Conservation (phyloP, 805 yeast genomes). For the Kluyveromyces starmeri region DNA sequence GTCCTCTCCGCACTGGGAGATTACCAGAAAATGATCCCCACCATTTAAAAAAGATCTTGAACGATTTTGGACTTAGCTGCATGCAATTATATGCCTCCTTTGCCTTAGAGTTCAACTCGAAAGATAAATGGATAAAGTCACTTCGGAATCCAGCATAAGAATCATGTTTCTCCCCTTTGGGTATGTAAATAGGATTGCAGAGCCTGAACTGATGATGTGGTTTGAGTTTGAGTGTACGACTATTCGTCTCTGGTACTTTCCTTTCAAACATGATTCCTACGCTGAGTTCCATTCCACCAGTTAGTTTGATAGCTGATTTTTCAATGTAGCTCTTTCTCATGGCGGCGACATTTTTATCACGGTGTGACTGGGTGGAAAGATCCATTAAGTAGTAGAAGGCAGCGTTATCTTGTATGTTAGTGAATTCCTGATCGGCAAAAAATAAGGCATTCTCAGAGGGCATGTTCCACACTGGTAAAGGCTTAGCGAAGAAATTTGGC, state of each 20-base stretch:
- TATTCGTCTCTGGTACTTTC: slow-evolving; percentile 22
- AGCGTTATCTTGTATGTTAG: slow-evolving; percentile 36
- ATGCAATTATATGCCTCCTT: slow-evolving; percentile 52
- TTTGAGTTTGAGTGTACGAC: slow-evolving; percentile 37
- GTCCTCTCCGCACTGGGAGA: slow-evolving; percentile 71
- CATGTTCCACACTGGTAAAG: slow-evolving; percentile 51
- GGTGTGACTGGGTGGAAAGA: slow-evolving; percentile 14
- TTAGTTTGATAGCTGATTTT: slow-evolving; percentile 46
- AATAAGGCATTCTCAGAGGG: slow-evolving; percentile 36
- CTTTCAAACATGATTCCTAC: slow-evolving; percentile 55
- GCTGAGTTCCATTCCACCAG: slow-evolving; percentile 52
- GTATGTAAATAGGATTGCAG: slow-evolving; percentile 45
- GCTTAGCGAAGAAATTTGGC: slow-evolving; percentile 60
- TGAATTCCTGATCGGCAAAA: slow-evolving; percentile 35
- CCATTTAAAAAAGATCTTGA: slow-evolving; percentile 71
- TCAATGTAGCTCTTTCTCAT: slow-evolving; percentile 31
- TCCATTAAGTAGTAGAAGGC: slow-evolving; percentile 41
- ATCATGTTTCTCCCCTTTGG: slow-evolving; percentile 51
- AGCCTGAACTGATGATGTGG: slow-evolving; percentile 57
- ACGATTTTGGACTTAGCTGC: slow-evolving; percentile 64
- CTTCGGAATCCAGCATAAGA: slow-evolving; percentile 76
- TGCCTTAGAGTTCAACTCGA: slow-evolving; percentile 40
- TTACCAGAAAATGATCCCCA: slow-evolving; percentile 79
- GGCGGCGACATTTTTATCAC: slow-evolving; percentile 10
- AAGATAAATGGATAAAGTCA: slow-evolving; percentile 67